A percentile compares a stretch with the other conserved stretches of the same genome.
Evolutionary conservation across 2,329 filamentous ascomycete species (phyloP).

Genomic region (Dichotomopilus funicola): DNA sequence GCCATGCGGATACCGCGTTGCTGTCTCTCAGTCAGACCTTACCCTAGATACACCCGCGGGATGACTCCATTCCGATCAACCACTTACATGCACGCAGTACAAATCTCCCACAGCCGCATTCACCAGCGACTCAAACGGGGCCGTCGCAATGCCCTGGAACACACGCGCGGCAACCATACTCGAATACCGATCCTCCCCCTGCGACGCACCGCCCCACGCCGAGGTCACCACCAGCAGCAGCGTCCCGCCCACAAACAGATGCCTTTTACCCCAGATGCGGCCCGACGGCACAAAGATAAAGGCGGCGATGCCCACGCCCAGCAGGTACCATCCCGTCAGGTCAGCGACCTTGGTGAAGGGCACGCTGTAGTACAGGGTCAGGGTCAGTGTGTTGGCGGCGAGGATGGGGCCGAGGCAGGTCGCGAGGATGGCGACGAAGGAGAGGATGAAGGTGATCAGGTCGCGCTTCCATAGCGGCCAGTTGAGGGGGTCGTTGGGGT

Average conservation of each 20-base stretch:
- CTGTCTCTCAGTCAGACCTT: slow-evolving; percentile 29
- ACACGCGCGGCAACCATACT: slow-evolving; percentile 73
- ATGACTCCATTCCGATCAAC: too few species aligned
- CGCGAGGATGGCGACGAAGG: slow-evolving; percentile 73
- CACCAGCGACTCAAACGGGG: slow-evolving; percentile 83
- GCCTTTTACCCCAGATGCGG: slow-evolving; percentile 87
- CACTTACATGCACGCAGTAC: slow-evolving; percentile 74
- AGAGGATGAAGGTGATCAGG: slow-evolving; percentile 70
- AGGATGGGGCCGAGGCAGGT: slow-evolving; percentile 80
- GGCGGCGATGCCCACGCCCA: slow-evolving; percentile 74
- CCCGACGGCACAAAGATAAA: slow-evolving; percentile 83
- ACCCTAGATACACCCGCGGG: background rate
- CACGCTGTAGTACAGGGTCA: slow-evolving; percentile 59
- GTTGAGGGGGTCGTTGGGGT: slow-evolving; percentile 79
- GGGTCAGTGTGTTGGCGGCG: slow-evolving; percentile 77
- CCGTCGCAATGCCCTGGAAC: slow-evolving; percentile 78
- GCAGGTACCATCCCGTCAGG: slow-evolving; percentile 79
- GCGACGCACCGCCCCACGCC: slow-evolving; percentile 68
- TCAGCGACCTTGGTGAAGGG: slow-evolving; percentile 72
- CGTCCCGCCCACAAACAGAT: slow-evolving; percentile 75
- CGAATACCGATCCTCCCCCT: slow-evolving; percentile 51
- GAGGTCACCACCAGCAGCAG: slow-evolving; percentile 66
- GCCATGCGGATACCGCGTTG: slow-evolving; percentile 84
- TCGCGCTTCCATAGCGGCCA: slow-evolving; percentile 88
- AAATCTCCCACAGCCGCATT: slow-evolving; percentile 86